Evolutionary conservation across 805 yeast species (phyloP).

Genomic region (Metschnikowia gelsemii): DNA sequence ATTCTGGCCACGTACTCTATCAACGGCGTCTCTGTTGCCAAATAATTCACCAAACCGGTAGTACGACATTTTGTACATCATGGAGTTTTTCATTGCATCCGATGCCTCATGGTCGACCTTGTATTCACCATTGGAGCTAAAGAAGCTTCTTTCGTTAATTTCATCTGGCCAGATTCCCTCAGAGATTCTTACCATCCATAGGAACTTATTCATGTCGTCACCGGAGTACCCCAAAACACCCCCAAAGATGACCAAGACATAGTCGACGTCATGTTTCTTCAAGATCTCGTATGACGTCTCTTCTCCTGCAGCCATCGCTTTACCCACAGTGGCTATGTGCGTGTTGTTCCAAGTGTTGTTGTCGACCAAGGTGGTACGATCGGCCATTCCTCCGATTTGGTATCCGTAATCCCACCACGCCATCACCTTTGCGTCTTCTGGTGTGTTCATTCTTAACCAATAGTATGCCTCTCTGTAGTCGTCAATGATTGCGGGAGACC

Average conservation of each 20-base stretch:
- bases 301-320: conserved; percentile 91
- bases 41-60: conserved; percentile 78
- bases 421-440: conserved; percentile 93
- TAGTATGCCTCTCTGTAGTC: conserved; percentile 98
- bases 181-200: conserved; percentile 99
- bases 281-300: conserved; percentile 85
- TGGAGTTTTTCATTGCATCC: conserved; percentile 78
- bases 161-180: conserved; percentile 99
- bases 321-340: conserved; percentile 98
- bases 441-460: conserved; percentile 97
- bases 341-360: conserved; percentile 99
- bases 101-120: conserved; percentile 81
- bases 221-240: conserved; percentile 93
- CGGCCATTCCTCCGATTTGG: conserved; percentile 99
- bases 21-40: conserved; percentile 61
- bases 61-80: conserved; percentile 94
- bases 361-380: conserved; percentile 95
- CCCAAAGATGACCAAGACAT: conserved; percentile 89
- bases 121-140: conserved; percentile 84
- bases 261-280: conserved; percentile 91
- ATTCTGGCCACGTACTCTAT: conserved; percentile 85
- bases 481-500: conserved; percentile 80
- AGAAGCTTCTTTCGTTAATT: conserved; percentile 78
- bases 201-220: conserved; percentile 92
- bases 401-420: conserved; percentile 99